Evolutionary conservation across 352 stramenopile genomes (phyloP).

Genomic region (Thalassiosira pacifica): DNA sequence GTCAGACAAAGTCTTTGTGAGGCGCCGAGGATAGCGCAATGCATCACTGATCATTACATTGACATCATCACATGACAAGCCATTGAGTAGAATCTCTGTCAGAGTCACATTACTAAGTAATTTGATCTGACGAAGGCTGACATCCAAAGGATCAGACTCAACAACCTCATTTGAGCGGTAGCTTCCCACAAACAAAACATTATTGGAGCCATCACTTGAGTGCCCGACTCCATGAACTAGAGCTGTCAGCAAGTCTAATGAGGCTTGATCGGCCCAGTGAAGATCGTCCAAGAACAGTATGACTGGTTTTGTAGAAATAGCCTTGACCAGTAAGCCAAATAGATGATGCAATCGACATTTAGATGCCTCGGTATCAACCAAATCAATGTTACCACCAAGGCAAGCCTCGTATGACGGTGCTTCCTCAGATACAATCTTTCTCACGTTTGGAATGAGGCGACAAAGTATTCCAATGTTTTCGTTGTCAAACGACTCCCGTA

Average conservation of each 20-base stretch:
- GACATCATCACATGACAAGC: constrained; percentile 14
- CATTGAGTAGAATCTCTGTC: constrained; percentile 25
- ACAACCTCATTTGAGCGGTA: constrained; percentile 25
- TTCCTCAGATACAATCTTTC: background rate
- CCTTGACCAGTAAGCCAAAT: constrained; percentile 40
- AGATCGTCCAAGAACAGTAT: constrained; percentile 52
- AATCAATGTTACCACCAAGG: too few relatives aligned
- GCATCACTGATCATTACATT: constrained; percentile 37
- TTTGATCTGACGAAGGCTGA: constrained; percentile 15
- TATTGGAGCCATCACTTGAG: background rate
- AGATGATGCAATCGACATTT: constrained; percentile 34
- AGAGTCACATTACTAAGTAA: background rate
- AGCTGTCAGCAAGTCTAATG: constrained; percentile 23
- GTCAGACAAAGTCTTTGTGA: constrained; percentile 24
- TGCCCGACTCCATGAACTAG: constrained; percentile 5
- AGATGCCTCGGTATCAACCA: constrained; percentile 2
- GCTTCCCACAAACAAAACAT: constrained; percentile 33
- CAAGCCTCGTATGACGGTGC: too few relatives aligned
- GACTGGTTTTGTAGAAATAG: constrained; percentile 24
- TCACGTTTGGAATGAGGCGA: constrained; percentile 35
- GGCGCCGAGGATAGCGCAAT: constrained; percentile 18
- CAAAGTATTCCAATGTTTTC: constrained; percentile 23
- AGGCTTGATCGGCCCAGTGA: constrained; percentile 34
- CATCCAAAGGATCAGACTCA: background rate
- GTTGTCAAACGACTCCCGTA: constrained; percentile 12